Evolutionary conservation across 2,329 filamentous ascomycete species (phyloP), one percentile per base, ranked within the genome.

Genomic region (Beauveria bassiana): DNA sequence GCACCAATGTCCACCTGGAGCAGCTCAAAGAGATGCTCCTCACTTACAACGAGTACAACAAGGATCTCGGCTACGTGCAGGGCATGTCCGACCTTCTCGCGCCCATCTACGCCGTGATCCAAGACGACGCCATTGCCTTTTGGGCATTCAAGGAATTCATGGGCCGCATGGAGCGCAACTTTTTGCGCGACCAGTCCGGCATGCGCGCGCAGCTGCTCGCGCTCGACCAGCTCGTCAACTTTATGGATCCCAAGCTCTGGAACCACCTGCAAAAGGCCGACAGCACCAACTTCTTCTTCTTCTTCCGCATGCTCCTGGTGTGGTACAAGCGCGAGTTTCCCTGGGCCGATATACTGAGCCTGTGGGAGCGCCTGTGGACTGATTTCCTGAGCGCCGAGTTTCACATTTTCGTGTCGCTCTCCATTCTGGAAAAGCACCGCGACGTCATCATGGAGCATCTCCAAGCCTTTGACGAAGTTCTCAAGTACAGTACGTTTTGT

Each of bases 11-110:
- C 6, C 95, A 99, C 74, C 83, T 99, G 65, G 95, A 99, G 75
- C 95, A 99, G 77, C 90, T 99, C 85, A 99, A 99, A 77, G 95
- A 99, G 72, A 96, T 99, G 90, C 86, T 99, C 0, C 82, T 99
- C 20, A 98, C 95, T 0, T 99, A 99, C 74, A 98, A 99, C 72
- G 95, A 99, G 76, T 96, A 96, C 76, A 99, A 99, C 77, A 90
- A 87, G 63, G 91, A 95, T 62, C 83, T 99, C 3, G 95, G 96
- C 54, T 99, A 99, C 71, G 95, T 99, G 1, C 95, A 99, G 77
- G 95, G 95, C 64, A 99, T 99, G 95, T 97, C 92, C 14, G 95
- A 99, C 74, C 84, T 99, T 1, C 84, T 99, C 9, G 92, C 95
- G 0, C 95, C 95, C 2, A 91, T 99, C 63, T 99, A 99, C 70